A percentile compares a stretch with the other conserved stretches of the same genome.
Conservation (phyloP, 75 land plant genomes). For the Adiantum capillusveneris region DNA sequence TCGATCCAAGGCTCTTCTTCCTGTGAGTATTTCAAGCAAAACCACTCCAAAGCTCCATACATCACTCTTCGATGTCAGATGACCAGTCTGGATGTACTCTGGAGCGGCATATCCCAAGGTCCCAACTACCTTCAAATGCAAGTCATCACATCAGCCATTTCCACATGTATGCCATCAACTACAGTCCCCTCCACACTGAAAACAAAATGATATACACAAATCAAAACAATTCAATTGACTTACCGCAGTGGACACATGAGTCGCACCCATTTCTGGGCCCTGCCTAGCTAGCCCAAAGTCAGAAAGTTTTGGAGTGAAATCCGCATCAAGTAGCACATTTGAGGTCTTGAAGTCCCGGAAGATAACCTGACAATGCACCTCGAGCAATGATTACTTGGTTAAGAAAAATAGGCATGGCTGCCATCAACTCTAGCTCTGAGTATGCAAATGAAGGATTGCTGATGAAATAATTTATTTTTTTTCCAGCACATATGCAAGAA, state of each 20-base stretch:
- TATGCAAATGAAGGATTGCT: neutral
- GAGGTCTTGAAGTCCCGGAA: conserved; percentile 86
- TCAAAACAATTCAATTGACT: conserved; percentile 5
- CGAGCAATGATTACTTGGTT: neutral
- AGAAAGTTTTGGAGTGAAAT: conserved; percentile 83
- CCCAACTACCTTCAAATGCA: conserved; percentile 59
- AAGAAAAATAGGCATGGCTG: too few relatives aligned
- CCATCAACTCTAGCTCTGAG: too few relatives aligned
- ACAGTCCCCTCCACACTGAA: neutral
- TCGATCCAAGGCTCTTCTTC: conserved; percentile 57
- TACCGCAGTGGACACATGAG: conserved; percentile 88
- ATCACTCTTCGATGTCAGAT: conserved; percentile 71
- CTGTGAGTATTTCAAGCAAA: conserved; percentile 79
- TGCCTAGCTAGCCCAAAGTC: conserved; percentile 87
- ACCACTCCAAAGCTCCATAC: conserved; percentile 93
- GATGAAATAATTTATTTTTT: neutral
- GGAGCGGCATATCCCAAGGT: conserved; percentile 93
- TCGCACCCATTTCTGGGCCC: conserved; percentile 61
- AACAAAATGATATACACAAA: neutral
- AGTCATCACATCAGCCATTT: neutral
- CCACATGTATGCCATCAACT: neutral
- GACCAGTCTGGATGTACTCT: conserved; percentile 88
- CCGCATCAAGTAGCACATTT: conserved; percentile 71
- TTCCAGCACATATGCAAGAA: neutral
- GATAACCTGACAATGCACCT: conserved; percentile 42